Evolutionary conservation across 1,284 basidiomycete genomes (phyloP).

Genomic region (Singerocomus rubriflavus): DNA sequence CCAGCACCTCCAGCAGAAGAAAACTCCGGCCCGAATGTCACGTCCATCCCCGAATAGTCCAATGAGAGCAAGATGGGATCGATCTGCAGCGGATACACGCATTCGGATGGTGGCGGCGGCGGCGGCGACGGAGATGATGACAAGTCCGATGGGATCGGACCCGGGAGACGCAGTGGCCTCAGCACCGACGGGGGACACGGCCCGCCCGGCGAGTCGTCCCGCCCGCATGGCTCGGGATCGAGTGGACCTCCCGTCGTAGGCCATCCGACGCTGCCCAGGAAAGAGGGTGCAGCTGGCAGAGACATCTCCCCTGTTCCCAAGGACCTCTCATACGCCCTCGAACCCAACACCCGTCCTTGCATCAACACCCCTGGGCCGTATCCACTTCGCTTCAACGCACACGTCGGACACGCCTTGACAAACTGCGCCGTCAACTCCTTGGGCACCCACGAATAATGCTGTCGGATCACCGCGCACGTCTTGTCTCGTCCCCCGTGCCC

Average conservation of each 20-base stretch:
- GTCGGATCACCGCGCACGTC: conserved; percentile 57
- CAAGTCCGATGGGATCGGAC: conserved; percentile 1
- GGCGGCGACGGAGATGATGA: no score
- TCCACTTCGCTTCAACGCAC: conserved; percentile 43
- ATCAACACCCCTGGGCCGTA: conserved; percentile 3
- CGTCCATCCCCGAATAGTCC: conserved; percentile 6
- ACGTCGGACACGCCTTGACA: conserved; percentile 73
- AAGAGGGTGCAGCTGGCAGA: neutral
- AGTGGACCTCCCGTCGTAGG: conserved; percentile 29
- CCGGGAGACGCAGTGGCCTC: conserved; percentile 20
- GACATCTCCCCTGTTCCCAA: neutral
- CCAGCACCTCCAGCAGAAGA: no score
- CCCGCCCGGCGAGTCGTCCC: no score
- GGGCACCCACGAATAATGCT: conserved; percentile 75
- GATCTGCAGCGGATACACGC: conserved; percentile 17
- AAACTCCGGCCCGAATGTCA: no score
- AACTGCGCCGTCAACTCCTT: conserved; percentile 76
- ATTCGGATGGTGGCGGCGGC: neutral
- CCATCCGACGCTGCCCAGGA: conserved; percentile 11
- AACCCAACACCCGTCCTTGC: neutral
- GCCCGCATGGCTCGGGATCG: conserved; percentile 18
- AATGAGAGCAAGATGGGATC: conserved; percentile 28
- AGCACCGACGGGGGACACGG: conserved; percentile 17
- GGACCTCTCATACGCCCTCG: neutral
- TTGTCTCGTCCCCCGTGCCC: conserved; percentile 78